These are phyloP conservation scores for Haberlea rhodopensis DNA, from an alignment of 257 asterid species.

Conservation along the genomic window DNA sequence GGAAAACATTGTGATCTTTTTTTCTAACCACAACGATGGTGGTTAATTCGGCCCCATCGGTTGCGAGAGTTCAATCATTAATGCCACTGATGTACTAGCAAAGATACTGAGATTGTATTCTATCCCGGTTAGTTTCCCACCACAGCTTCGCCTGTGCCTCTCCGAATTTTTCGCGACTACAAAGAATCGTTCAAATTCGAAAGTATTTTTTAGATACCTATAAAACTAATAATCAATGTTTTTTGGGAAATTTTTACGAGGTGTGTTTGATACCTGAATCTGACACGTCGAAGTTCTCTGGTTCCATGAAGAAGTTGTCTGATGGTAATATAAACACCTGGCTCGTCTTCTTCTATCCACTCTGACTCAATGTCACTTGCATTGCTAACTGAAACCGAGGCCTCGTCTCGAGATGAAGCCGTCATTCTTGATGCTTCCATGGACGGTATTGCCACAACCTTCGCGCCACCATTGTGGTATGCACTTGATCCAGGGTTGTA, in stretches of 20 bases:
- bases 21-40: not conserved
- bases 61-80: not conserved
- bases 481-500: conserved; percentile 47
- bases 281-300: conserved; percentile 88
- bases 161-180: conserved; percentile 86
- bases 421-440: conserved; percentile 88
- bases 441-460: conserved; percentile 44
- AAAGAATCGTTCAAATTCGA: not conserved
- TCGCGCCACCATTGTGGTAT: conserved; percentile 33
- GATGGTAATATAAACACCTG: conserved; percentile 88
- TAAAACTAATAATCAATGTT: not conserved
- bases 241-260: not conserved
- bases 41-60: not conserved
- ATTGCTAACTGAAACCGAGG: conserved; percentile 86
- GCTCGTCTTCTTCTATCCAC: conserved; percentile 94
- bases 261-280: conserved; percentile 69
- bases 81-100: conserved; percentile 28
- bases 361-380: conserved; percentile 90
- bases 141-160: conserved; percentile 85
- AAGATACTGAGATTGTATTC: conserved; percentile 89
- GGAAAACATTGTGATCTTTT: conserved; percentile 12
- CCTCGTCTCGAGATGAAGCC: conserved; percentile 77
- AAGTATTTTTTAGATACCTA: not conserved
- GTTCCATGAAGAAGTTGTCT: conserved; percentile 85
- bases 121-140: conserved; percentile 97